Base-by-base conservation (phyloP, 345 rosid genomes). In the Boechera stricta region DNA sequence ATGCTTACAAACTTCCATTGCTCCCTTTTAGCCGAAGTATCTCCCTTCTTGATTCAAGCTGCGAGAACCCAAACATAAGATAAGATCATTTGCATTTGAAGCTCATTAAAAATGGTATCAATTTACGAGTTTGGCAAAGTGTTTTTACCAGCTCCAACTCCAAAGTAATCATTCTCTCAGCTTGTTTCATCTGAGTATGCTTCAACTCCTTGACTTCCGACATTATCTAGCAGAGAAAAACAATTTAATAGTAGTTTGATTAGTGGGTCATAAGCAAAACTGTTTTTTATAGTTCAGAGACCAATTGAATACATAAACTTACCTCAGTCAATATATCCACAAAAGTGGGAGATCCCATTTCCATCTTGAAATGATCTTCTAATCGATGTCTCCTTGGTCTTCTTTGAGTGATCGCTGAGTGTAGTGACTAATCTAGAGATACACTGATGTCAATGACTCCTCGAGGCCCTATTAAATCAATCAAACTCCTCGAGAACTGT, bases 61-160 rank as follows among this genome's bases (percentile, higher is more conserved):
- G 78, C 69, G 82, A 70, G 10, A 80, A 53, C 49, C 56, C 57
- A 68, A 47, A 44, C 53, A 64, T 6, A 64, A 47, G 52, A 32
- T 16, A 16, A 16, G 16, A 16, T 36, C 45, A 10, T 41, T 10
- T n/a, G 39, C n/a, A 35, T 33, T 31, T 32, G 55, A 65, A 38
- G 21, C 69, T 44, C 47, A n/a, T 12, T 26, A 24, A 15, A 21
- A 13, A 1, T 38, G 6, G 54, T 60, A 35, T n/a, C 59, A 41
- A 6, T 16, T 28, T 24, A 10, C 9, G 4, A 64, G 26, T 52
- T 63, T 33, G 15, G 32, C 10, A 5, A 55, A 61, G 67, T 71
- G 51, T 16, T 44, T 68, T 49, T 72, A 88, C 93, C 91, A 86
- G 84, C 42, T 89, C 86, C 64, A 78, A 71, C 83, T 89, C 85